Conservation (phyloP, 805 yeast genomes). For the Myxozyma neglecta region DNA sequence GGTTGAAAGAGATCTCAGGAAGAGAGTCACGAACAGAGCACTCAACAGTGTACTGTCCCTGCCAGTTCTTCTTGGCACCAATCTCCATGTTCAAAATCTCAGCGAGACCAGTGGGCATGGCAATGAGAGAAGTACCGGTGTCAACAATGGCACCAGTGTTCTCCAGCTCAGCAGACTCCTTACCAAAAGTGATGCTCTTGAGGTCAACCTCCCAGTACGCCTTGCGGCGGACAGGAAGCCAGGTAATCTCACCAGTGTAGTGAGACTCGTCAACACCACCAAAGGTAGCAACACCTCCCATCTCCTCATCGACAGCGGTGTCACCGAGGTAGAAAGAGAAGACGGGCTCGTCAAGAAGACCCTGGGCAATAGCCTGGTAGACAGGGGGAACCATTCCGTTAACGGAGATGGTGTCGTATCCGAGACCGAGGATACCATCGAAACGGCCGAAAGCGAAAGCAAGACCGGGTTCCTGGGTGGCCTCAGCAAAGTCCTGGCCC, state of each 20-base stretch:
- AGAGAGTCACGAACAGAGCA: conserved; percentile 80
- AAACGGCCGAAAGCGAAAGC: conserved; percentile 98
- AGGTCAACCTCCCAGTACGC: conserved; percentile 99
- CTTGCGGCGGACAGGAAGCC: conserved; percentile 98
- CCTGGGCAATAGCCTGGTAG: conserved; percentile 81
- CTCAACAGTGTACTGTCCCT: conserved; percentile 93
- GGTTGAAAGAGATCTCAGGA: conserved; percentile 89
- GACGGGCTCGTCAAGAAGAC: conserved; percentile 77
- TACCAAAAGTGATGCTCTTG: conserved; percentile 87
- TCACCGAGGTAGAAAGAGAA: conserved; percentile 92
- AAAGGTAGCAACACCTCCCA: conserved; percentile 90
- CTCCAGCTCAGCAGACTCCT: conserved; percentile 80
- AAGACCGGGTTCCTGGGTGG: conserved; percentile 95
- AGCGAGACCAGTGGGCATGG: conserved; percentile 92
- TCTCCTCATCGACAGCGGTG: conserved; percentile 53
- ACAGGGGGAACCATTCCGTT: conserved; percentile 89
- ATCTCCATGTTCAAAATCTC: conserved; percentile 93
- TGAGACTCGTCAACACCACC: conserved; percentile 86
- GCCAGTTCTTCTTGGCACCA: conserved; percentile 97
- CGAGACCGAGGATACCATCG: conserved; percentile 96
- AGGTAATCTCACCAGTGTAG: conserved; percentile 80
- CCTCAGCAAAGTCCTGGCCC: conserved; percentile 93
- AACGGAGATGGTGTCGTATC: conserved; percentile 87
- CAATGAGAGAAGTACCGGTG: conserved; percentile 96
- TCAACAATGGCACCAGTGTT: conserved; percentile 95